Evolutionary conservation across 2,329 filamentous ascomycete genomes (phyloP).

Genomic region (Talaromyces rugulosus): DNA sequence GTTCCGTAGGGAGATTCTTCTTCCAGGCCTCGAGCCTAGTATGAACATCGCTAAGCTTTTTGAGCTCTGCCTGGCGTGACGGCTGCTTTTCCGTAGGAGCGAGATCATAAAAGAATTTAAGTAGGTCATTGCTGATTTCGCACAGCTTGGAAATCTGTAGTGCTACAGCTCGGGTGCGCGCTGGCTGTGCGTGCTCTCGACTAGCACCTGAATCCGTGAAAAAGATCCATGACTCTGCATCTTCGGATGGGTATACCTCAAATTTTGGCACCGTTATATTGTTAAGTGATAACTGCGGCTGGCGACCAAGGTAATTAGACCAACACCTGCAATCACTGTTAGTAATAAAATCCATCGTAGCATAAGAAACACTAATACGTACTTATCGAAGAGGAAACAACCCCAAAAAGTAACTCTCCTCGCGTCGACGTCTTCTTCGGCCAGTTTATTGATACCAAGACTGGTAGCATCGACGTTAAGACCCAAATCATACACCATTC

Average conservation of each 20-base stretch:
- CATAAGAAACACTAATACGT: slow-evolving; percentile 18
- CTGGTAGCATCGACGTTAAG: slow-evolving; percentile 77
- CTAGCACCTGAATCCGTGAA: slow-evolving; percentile 81
- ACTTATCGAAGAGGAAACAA: slow-evolving; percentile 95
- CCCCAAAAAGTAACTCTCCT: slow-evolving; percentile 94
- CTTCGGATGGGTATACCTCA: slow-evolving; percentile 86
- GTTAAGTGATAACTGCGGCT: slow-evolving; percentile 77
- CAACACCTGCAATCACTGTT: slow-evolving; percentile 58
- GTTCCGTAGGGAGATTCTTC: slow-evolving; percentile 73
- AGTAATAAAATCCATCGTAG: neutral
- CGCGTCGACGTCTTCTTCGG: slow-evolving; percentile 82
- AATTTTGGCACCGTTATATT: slow-evolving; percentile 82
- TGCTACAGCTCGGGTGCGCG: slow-evolving; percentile 75
- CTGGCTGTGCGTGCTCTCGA: slow-evolving; percentile 69
- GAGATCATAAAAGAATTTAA: slow-evolving; percentile 89
- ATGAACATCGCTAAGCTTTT: slow-evolving; percentile 88
- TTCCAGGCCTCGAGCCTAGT: slow-evolving; percentile 87
- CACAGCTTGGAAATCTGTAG: slow-evolving; percentile 78
- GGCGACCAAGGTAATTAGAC: slow-evolving; percentile 91
- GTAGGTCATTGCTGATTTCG: slow-evolving; percentile 88
- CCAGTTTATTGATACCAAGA: slow-evolving; percentile 59
- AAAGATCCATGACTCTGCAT: slow-evolving; percentile 78
- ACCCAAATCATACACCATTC: slow-evolving; percentile 93
- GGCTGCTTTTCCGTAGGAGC: slow-evolving; percentile 56
- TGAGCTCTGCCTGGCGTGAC: slow-evolving; percentile 78